Percentiles rank a stretch among this genome's conserved stretches.
phyloP scores from a whole-genome alignment of 140 eudicot species.

The Ambrosia hybrid region DNA sequence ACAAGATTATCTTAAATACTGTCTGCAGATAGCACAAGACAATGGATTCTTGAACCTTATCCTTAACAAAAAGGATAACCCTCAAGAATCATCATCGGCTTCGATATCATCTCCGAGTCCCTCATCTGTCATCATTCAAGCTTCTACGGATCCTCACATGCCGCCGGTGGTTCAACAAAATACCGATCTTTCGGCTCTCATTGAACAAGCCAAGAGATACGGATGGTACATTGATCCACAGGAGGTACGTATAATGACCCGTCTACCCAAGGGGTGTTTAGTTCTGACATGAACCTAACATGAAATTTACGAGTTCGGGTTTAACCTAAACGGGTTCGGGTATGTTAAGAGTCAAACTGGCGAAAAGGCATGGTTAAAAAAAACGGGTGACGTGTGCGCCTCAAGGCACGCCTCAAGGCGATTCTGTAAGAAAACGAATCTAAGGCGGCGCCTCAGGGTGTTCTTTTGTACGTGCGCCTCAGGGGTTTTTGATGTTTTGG shows the following conservation, averaged over 20 bases:
- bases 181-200: slow-evolving; percentile 46
- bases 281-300: not conserved
- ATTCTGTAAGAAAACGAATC: too few species aligned
- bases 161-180: slow-evolving; percentile 34
- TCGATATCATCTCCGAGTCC: slow-evolving; percentile 20
- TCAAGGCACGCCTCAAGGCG: too few species aligned
- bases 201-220: slow-evolving; percentile 53
- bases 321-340: not conserved
- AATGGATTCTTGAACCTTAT: slow-evolving; percentile 60
- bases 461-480: too few species aligned
- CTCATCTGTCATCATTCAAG: slow-evolving; percentile 34
- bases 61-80: slow-evolving; percentile 38
- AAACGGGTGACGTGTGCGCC: too few species aligned
- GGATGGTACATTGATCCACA: slow-evolving; percentile 83
- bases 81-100: slow-evolving; percentile 26
- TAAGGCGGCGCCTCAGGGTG: too few species aligned
- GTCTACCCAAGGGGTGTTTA: not conserved
- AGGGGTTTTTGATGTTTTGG: too few species aligned
- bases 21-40: slow-evolving; percentile 74
- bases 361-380: not conserved
- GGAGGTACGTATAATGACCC: slow-evolving; percentile 43
- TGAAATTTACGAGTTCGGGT: not conserved
- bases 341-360: not conserved
- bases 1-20: slow-evolving; percentile 65
- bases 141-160: slow-evolving; percentile 34